Evolutionary conservation across 192 early-diverging fungal genomes (phyloP), one percentile per base, ranked within the genome.

Genomic region (Powellomyces hirtus): DNA sequence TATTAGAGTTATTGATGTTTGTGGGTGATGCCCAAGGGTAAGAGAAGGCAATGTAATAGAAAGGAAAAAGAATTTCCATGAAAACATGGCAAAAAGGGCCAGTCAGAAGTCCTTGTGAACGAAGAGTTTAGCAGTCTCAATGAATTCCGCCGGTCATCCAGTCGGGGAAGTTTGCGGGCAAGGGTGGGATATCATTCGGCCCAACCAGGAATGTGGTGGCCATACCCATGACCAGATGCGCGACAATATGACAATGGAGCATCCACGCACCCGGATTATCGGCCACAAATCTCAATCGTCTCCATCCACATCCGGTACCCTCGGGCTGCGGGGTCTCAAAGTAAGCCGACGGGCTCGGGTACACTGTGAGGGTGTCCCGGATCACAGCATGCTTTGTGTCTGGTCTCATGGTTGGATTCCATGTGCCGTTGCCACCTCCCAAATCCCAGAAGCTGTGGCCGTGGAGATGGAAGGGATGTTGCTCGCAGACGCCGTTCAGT

Each of bases 361-460:
- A 55, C 52, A 55, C 52, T 14, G 52, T 55, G 13, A 2, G 18
- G 13, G 52, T 55, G 29, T 55, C 52, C 13, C 52, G 52, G 26
- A 55, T 14, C 13, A 55, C 29, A 26, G 52, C 52, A 55, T 26
- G 52, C 13, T 20, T 26, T 55, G 26, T 26, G 52, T 29, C 26
- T 55, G 0, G 13, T 2, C 26, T 20, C 18, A 2, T 55, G 14
- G 1, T 16, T 13, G 52, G 20, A 55, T 42, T 42, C 40, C 40
- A 42, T 8, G 78, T 85, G 13, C 74, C 69, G 55, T 87, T 83
- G 13, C 50, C 50, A 31, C 84, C 81, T 55, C 79, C 85, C 37
- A 89, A 81, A 38, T 93, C 75, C 75, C 92, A 89, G 84, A 94
- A 94, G 7, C 76, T 72, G 71, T 93, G 89, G 6, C 91, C 91